Conservation (phyloP, 2,329 filamentous ascomycete genomes). For the Elsinoe fawcettii region DNA sequence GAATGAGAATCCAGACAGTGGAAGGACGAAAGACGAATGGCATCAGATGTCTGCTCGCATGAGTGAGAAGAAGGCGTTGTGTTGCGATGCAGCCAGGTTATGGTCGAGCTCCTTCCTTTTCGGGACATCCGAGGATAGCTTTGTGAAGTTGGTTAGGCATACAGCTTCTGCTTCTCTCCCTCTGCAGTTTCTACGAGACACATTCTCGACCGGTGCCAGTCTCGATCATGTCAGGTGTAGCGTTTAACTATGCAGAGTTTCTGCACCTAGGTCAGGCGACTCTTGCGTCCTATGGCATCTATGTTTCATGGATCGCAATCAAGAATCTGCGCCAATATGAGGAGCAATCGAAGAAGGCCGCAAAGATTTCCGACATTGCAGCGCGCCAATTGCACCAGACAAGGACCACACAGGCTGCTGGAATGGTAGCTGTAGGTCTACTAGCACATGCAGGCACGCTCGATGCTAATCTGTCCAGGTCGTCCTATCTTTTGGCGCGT, state of each 20-base stretch:
- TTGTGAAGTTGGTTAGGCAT: neutral
- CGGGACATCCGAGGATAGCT: neutral
- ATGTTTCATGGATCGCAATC: constrained; percentile 37
- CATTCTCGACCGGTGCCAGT: neutral
- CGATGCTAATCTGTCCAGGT: neutral
- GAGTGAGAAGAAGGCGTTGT: neutral
- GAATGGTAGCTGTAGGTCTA: constrained; percentile 31
- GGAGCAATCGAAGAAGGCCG: constrained; percentile 37
- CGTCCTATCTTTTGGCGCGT: constrained; percentile 11
- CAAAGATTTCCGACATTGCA: constrained; percentile 38
- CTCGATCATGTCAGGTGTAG: constrained; percentile 16
- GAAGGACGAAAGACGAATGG: no score
- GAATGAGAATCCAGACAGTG: no score
- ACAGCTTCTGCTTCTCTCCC: neutral
- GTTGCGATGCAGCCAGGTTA: neutral
- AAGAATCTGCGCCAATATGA: constrained; percentile 41
- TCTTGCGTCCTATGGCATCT: constrained; percentile 37
- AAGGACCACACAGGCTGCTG: constrained; percentile 37
- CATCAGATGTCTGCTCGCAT: no score
- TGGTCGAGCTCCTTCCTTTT: constrained; percentile 7
- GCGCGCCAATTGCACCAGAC: constrained; percentile 38
- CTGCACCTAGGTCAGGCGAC: constrained; percentile 35
- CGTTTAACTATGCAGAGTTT: constrained; percentile 14
- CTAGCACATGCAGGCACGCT: neutral
- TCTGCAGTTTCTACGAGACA: neutral